phyloP scores from a whole-genome alignment of 129 eudicot species.

The Escallonia herrerae region DNA sequence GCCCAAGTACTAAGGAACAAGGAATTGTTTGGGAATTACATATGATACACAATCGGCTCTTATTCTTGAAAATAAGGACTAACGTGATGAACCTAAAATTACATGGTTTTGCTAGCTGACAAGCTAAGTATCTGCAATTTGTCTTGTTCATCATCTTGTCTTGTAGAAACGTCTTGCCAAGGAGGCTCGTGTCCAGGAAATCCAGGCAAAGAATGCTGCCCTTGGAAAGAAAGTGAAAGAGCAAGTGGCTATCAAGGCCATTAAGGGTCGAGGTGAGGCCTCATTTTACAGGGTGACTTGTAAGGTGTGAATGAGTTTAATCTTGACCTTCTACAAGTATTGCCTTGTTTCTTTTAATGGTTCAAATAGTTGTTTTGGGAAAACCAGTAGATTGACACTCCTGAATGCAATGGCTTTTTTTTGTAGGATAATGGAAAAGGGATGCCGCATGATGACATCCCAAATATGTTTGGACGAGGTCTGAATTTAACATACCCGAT shows the following conservation, averaged over 20 bases:
- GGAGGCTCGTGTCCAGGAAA: slow-evolving; percentile 91
- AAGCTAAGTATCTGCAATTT: slow-evolving; percentile 9
- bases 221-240: slow-evolving; percentile 90
- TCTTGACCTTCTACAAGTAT: not conserved
- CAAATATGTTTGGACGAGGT: slow-evolving; percentile 99
- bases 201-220: slow-evolving; percentile 80
- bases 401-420: slow-evolving; percentile 10
- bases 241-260: slow-evolving; percentile 44
- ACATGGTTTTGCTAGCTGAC: not conserved
- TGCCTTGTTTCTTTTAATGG: too few relatives aligned
- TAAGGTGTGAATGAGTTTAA: slow-evolving; percentile 53
- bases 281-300: slow-evolving; percentile 93
- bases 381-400: slow-evolving; percentile 5
- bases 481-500: slow-evolving; percentile 5
- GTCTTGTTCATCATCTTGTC: slow-evolving; percentile 9
- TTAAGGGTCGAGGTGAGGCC: slow-evolving; percentile 85
- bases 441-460: slow-evolving; percentile 98
- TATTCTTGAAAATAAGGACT: not conserved
- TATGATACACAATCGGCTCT: not conserved
- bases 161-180: slow-evolving; percentile 92
- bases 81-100: not conserved
- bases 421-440: slow-evolving; percentile 98
- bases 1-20: too few relatives aligned
- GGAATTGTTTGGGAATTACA: too few relatives aligned
- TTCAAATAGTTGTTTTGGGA: not conserved